Percentiles rank a stretch among this genome's conserved stretches.
Conservation (phyloP, 169 alveolate genomes). For the Cryptosporidium viatorum region DNA sequence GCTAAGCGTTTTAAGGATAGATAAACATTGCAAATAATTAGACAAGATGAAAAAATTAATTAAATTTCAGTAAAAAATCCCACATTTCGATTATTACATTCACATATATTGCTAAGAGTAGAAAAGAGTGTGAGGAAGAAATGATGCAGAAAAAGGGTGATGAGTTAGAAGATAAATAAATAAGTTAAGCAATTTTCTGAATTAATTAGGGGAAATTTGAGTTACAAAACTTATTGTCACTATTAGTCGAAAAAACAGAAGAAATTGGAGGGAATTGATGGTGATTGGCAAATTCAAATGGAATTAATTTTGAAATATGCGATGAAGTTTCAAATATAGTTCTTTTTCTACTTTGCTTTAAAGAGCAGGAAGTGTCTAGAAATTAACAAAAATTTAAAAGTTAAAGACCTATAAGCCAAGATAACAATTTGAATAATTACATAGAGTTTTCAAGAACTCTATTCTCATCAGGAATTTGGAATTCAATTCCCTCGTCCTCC, state of each 20-base stretch:
- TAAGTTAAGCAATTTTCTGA: not conserved
- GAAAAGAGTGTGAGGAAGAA: not conserved
- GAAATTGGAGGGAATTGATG: no score
- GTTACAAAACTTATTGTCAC: not conserved
- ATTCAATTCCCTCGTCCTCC: not conserved
- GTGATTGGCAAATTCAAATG: no score
- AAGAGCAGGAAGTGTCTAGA: not conserved
- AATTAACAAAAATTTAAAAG: not conserved
- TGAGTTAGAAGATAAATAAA: no score
- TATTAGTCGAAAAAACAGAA: not conserved
- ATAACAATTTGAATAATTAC: not conserved
- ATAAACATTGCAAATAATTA: no score
- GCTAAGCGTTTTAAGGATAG: no score
- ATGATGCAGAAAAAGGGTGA: not conserved
- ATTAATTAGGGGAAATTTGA: not conserved
- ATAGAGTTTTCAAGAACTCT: not conserved
- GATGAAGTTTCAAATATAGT: no score
- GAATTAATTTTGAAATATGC: not conserved
- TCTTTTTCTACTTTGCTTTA: no score
- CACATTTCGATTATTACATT: no score
- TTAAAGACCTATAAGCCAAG: not conserved
- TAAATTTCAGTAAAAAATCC: no score
- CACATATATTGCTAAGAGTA: no score
- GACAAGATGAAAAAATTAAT: no score
- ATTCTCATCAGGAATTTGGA: not conserved